A percentile compares a stretch with the other conserved stretches of the same genome.
Conservation (phyloP, 1,284 basidiomycete genomes). For the Cerrena zonata region DNA sequence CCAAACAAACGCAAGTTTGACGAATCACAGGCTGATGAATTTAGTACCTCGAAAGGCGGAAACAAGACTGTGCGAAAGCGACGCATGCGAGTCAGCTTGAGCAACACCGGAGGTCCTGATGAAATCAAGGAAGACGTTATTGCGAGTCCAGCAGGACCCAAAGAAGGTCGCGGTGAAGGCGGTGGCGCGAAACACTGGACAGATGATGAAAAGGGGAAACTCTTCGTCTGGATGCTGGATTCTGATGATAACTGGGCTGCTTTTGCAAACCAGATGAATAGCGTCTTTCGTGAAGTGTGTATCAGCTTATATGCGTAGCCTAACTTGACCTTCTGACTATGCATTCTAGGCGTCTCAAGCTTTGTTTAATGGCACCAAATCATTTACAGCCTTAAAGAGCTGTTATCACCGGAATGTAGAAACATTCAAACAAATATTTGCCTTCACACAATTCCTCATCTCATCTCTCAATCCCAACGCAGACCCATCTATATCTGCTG, state of each 20-base stretch:
- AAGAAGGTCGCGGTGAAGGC: constrained; percentile 20
- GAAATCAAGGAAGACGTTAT: constrained; percentile 20
- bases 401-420: constrained; percentile 78
- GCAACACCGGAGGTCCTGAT: constrained; percentile 1
- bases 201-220: constrained; percentile 66
- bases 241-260: constrained; percentile 71
- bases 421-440: constrained; percentile 70
- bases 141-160: constrained; percentile 1
- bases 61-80: constrained; percentile 3
- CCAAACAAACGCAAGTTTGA: not conserved
- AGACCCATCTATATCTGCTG: constrained; percentile 1
- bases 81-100: not conserved
- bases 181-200: constrained; percentile 73
- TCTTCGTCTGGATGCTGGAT: constrained; percentile 72
- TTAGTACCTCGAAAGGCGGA: not conserved
- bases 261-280: constrained; percentile 70
- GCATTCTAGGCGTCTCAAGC: constrained; percentile 55
- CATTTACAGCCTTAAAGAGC: constrained; percentile 73
- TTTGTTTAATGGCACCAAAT: constrained; percentile 66
- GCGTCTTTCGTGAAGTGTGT: constrained; percentile 71
- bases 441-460: constrained; percentile 53
- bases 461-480: constrained; percentile 15
- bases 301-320: constrained; percentile 30
- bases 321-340: not conserved
- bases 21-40: not conserved